phyloP scores from a whole-genome alignment of 140 eudicot species.

The Oenanthe javanica region DNA sequence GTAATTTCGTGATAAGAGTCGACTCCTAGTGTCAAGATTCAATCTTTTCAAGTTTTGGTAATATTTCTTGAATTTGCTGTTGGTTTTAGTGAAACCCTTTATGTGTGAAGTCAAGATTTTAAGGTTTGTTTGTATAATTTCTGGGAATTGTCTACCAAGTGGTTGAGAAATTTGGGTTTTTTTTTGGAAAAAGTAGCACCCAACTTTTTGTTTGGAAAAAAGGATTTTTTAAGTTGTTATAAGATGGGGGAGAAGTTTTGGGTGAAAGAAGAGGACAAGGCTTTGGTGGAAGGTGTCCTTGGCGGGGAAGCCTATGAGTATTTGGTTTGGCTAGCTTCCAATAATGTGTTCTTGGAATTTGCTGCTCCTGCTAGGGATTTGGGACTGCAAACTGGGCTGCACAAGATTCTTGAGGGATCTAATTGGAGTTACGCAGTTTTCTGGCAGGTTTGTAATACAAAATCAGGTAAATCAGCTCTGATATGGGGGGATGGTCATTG shows the following conservation, averaged over 20 bases:
- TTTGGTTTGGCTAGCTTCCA: constrained; percentile 63
- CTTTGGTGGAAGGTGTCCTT: constrained; percentile 44
- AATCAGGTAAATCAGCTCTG: constrained; percentile 77
- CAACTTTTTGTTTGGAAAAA: not conserved
- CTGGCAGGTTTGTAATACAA: constrained; percentile 83
- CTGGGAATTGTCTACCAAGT: not conserved
- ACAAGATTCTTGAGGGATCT: constrained; percentile 62
- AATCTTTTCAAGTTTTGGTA: not conserved
- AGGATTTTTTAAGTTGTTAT: not conserved
- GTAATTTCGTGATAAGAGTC: not conserved
- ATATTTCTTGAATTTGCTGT: constrained; percentile 2
- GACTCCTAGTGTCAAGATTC: constrained; percentile 6
- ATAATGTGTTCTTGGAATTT: constrained; percentile 54
- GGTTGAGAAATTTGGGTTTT: not conserved
- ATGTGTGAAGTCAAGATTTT: not conserved
- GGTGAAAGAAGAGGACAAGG: constrained; percentile 73
- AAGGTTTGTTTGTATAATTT: not conserved
- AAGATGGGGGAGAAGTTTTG: constrained; percentile 68
- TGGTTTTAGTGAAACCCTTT: not conserved
- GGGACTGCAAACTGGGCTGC: constrained; percentile 53
- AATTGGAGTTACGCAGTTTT: constrained; percentile 77
- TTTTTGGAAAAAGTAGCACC: too few relatives aligned
- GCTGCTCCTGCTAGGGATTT: constrained; percentile 37
- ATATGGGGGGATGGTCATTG: constrained; percentile 89
- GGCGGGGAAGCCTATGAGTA: constrained; percentile 75